Evolutionary conservation across 345 rosid species (phyloP).

Genomic region (Camelina sativa): DNA sequence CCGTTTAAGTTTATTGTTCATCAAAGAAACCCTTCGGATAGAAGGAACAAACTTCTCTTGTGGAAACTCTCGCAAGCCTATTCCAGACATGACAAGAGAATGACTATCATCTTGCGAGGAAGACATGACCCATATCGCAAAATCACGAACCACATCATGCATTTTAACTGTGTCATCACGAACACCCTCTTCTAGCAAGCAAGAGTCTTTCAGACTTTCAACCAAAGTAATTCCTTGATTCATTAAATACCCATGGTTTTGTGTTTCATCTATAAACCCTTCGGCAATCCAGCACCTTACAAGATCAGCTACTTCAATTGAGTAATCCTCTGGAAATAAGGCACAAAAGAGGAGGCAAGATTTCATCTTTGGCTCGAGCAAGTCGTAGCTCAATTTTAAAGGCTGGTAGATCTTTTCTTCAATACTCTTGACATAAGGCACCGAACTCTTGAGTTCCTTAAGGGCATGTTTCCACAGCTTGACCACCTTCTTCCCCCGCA

Average conservation of each 20-base stretch:
- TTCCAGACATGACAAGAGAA: conserved; percentile 47
- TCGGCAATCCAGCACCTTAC: conserved; percentile 52
- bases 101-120: conserved; percentile 33
- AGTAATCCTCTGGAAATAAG: conserved; percentile 53
- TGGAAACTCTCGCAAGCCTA: conserved; percentile 37
- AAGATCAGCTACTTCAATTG: conserved; percentile 48
- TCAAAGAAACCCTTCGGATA: conserved; percentile 51
- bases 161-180: conserved; percentile 47
- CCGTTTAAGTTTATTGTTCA: conserved; percentile 43
- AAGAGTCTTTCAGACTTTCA: conserved; percentile 53
- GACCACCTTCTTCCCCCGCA: conserved; percentile 44
- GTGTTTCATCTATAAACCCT: conserved; percentile 47
- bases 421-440: conserved; percentile 38
- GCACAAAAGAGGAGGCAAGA: conserved; percentile 56
- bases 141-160: conserved; percentile 58
- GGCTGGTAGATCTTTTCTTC: conserved; percentile 48
- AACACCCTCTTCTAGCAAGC: conserved; percentile 52
- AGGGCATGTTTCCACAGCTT: conserved; percentile 52
- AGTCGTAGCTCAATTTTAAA: conserved; percentile 51
- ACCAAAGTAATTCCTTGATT: conserved; percentile 49
- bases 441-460: conserved; percentile 43
- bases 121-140: conserved; percentile 50
- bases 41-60: conserved; percentile 34
- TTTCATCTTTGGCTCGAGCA: conserved; percentile 32
- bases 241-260: conserved; percentile 35